Percentiles rank a stretch among this genome's conserved stretches.
phyloP scores from a whole-genome alignment of 192 early-diverging fungal species.

The Coemansia sp. region DNA sequence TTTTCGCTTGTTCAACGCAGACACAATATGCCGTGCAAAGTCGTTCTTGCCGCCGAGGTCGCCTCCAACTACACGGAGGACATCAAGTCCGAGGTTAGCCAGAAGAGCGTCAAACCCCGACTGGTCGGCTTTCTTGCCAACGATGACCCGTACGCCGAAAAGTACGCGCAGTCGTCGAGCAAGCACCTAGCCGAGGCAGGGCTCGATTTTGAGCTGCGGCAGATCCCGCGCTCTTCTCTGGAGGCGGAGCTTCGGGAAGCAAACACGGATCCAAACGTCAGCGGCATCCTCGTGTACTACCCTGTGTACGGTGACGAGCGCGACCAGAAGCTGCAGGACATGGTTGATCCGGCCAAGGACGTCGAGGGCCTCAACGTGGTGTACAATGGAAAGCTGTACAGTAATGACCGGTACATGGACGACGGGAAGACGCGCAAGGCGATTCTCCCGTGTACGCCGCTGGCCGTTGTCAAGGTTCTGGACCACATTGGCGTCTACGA shows the following conservation, averaged over 20 bases:
- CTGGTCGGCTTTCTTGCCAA: slow-evolving; percentile 96
- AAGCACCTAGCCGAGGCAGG: slow-evolving; percentile 91
- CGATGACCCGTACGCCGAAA: slow-evolving; percentile 85
- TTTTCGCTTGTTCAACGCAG: not conserved
- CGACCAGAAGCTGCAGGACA: slow-evolving; percentile 93
- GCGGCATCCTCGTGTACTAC: slow-evolving; percentile 99
- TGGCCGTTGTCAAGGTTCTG: slow-evolving; percentile 93
- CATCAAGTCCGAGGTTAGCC: slow-evolving; percentile 61
- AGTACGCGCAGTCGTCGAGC: slow-evolving; percentile 95
- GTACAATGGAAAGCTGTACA: slow-evolving; percentile 95
- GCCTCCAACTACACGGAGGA: slow-evolving; percentile 54
- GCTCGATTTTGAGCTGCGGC: slow-evolving; percentile 86
- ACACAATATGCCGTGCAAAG: slow-evolving; percentile 56
- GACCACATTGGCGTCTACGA: slow-evolving; percentile 97
- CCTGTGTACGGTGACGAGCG: slow-evolving; percentile 93
- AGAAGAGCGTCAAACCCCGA: slow-evolving; percentile 62
- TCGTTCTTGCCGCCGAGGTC: slow-evolving; percentile 55
- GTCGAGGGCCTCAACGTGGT: slow-evolving; percentile 96
- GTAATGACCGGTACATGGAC: slow-evolving; percentile 92
- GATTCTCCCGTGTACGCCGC: slow-evolving; percentile 98
- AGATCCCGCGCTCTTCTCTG: slow-evolving; percentile 77
- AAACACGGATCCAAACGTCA: slow-evolving; percentile 79
- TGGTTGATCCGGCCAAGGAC: slow-evolving; percentile 86
- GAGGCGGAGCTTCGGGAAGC: slow-evolving; percentile 84
- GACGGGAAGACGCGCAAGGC: slow-evolving; percentile 80